These are phyloP conservation scores for Cyberlindnera xishuangbannaensis DNA, from an alignment of 805 yeast genomes.

Conservation along the genomic window DNA sequence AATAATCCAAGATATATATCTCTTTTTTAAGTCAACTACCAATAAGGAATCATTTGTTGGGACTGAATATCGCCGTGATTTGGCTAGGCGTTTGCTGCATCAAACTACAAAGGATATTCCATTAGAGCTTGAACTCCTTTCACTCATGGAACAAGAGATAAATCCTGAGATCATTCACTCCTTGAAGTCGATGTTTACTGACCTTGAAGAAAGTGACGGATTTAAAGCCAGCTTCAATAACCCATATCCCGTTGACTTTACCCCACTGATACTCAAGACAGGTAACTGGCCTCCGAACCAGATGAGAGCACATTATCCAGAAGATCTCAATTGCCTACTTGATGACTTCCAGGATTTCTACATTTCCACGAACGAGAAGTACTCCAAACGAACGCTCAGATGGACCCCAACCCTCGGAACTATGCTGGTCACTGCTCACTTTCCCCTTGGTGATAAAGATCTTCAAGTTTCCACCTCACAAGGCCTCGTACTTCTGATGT, in stretches of 20 bases:
- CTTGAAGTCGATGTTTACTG: slow-evolving; percentile 18
- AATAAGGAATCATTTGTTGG: slow-evolving; percentile 19
- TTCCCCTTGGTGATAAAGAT: slow-evolving; percentile 14
- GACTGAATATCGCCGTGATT: slow-evolving; percentile 14
- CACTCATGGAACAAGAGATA: slow-evolving; percentile 12
- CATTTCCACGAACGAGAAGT: slow-evolving; percentile 5
- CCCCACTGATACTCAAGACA: slow-evolving; percentile 16
- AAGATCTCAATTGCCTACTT: slow-evolving; percentile 4
- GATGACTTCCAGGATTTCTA: slow-evolving; percentile 13
- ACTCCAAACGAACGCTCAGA: slow-evolving; percentile 9
- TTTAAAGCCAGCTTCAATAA: slow-evolving; percentile 1
- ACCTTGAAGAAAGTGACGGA: slow-evolving; percentile 7
- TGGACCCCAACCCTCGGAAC: slow-evolving; percentile 21
- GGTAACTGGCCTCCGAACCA: slow-evolving; percentile 18
- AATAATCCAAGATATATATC: slow-evolving; percentile 10
- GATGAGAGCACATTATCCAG: slow-evolving; percentile 7
- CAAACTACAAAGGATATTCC: slow-evolving; percentile 5
- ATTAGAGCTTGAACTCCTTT: slow-evolving; percentile 12
- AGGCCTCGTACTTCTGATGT: slow-evolving; percentile 17
- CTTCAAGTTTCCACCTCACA: slow-evolving; percentile 18
- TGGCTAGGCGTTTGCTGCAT: slow-evolving; percentile 18
- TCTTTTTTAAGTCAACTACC: slow-evolving; percentile 19
- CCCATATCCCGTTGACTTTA: slow-evolving; percentile 9
- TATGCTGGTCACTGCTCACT: slow-evolving; percentile 16
- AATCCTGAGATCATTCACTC: slow-evolving; percentile 12